These are phyloP conservation scores for Kwoniella sp. DNA, from an alignment of 768 basidiomycete genomes.

Conservation along the genomic window DNA sequence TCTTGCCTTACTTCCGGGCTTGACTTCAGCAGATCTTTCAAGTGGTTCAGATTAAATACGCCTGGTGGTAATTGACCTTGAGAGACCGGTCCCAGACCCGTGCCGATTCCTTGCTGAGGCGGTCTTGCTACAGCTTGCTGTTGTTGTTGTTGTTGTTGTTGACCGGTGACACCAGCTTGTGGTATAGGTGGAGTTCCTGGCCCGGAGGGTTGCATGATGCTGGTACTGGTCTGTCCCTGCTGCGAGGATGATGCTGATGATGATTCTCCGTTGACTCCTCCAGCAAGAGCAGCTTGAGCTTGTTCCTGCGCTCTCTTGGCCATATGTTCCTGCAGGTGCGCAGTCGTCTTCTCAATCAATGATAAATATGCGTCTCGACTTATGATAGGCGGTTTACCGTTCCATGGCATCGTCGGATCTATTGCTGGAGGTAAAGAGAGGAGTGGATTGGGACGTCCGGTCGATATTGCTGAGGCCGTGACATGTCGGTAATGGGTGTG, in stretches of 20 bases:
- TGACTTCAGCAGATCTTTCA: conserved; percentile 11
- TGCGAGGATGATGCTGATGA: background rate
- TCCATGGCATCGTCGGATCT: conserved; percentile 22
- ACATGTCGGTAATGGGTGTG: conserved; percentile 25
- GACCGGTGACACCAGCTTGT: background rate
- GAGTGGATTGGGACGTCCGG: conserved; percentile 23
- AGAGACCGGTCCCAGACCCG: background rate
- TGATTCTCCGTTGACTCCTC: background rate
- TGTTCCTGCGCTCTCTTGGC: conserved; percentile 3
- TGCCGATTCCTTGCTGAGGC: background rate
- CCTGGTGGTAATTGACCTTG: conserved; percentile 12
- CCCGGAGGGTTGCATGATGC: background rate
- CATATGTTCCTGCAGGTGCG: conserved; percentile 15
- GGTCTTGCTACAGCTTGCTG: background rate
- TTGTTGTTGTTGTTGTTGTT: background rate
- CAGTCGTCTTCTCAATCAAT: conserved; percentile 11
- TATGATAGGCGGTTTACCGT: conserved; percentile 12
- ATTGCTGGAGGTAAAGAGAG: conserved; percentile 18
- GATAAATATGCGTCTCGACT: conserved; percentile 19
- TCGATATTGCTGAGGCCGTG: conserved; percentile 7
- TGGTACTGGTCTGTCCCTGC: background rate
- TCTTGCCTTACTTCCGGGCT: conserved; percentile 1
- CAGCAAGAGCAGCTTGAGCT: background rate
- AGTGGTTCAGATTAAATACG: conserved; percentile 2
- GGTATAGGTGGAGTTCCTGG: background rate